Percentiles rank a stretch among this genome's conserved stretches.
These are phyloP conservation scores for Marasmius sp. DNA, from an alignment of 1,284 basidiomycete genomes.

Conservation along the genomic window DNA sequence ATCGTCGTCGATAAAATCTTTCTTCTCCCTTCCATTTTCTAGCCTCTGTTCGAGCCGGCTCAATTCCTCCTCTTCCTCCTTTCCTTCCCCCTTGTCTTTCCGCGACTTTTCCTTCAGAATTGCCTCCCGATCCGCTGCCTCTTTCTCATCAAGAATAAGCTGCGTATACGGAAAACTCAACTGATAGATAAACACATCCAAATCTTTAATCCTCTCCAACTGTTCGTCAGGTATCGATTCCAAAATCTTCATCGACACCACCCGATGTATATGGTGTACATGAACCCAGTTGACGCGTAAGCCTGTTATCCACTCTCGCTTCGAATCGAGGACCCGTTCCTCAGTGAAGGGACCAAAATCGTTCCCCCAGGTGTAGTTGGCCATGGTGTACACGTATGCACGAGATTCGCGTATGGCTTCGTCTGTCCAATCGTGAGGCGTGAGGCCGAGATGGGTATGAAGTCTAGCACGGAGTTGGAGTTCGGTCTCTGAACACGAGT, in stretches of 20 bases:
- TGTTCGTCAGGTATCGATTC: slow-evolving; percentile 31
- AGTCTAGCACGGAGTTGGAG: slow-evolving; percentile 46
- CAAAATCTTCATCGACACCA: slow-evolving; percentile 51
- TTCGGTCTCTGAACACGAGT: slow-evolving; percentile 28
- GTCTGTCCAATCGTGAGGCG: slow-evolving; percentile 35
- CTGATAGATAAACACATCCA: slow-evolving; percentile 37
- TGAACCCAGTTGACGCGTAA: slow-evolving; percentile 59
- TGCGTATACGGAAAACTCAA: slow-evolving; percentile 58
- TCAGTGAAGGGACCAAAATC: slow-evolving; percentile 56
- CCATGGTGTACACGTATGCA: slow-evolving; percentile 59
- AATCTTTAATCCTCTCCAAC: slow-evolving; percentile 21
- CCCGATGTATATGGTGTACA: slow-evolving; percentile 54
- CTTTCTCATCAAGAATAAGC: slow-evolving; percentile 37
- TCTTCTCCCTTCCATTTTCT: too few relatives aligned
- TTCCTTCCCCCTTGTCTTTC: too few relatives aligned
- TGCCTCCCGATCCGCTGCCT: slow-evolving; percentile 30
- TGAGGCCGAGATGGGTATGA: slow-evolving; percentile 57
- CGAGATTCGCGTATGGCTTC: slow-evolving; percentile 40
- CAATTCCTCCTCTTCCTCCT: too few relatives aligned
- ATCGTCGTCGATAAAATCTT: slow-evolving; percentile 39
- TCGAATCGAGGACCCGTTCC: slow-evolving; percentile 5
- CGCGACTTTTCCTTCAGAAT: too few relatives aligned
- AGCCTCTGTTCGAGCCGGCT: too few relatives aligned
- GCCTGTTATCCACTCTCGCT: slow-evolving; percentile 30
- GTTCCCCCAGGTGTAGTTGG: slow-evolving; percentile 49